A percentile compares a stretch with the other conserved stretches of the same genome.
These are phyloP conservation scores for Lactifluus pinguis DNA, from an alignment of 768 basidiomycete genomes.

Conservation along the genomic window DNA sequence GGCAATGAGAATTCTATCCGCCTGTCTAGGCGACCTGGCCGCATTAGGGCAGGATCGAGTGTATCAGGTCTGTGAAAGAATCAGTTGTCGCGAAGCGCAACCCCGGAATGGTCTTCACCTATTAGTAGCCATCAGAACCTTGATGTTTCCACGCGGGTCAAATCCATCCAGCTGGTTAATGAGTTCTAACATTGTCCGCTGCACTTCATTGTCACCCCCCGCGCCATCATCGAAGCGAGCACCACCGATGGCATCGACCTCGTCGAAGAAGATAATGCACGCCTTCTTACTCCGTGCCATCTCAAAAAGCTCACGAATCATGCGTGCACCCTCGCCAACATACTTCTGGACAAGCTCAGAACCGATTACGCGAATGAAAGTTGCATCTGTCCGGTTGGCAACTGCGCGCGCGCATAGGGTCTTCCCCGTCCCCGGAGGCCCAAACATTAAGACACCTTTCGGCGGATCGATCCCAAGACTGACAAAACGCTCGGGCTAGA, in stretches of 20 bases:
- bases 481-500: slow-evolving; percentile 95
- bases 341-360: slow-evolving; percentile 99
- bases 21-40: slow-evolving; percentile 93
- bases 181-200: slow-evolving; percentile 97
- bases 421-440: slow-evolving; percentile 97
- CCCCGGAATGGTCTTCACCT: slow-evolving; percentile 40
- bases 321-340: slow-evolving; percentile 96
- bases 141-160: slow-evolving; percentile 98
- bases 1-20: slow-evolving; percentile 96
- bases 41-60: slow-evolving; percentile 89
- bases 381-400: slow-evolving; percentile 96
- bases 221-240: slow-evolving; percentile 98
- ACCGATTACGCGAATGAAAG: slow-evolving; percentile 98
- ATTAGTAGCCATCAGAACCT: slow-evolving; percentile 99
- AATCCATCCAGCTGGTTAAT: slow-evolving; percentile 99
- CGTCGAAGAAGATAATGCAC: slow-evolving; percentile 99
- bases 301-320: slow-evolving; percentile 98
- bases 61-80: slow-evolving; percentile 76
- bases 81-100: slow-evolving; percentile 1
- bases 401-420: slow-evolving; percentile 97
- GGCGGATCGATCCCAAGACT: slow-evolving; percentile 98
- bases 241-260: slow-evolving; percentile 97
- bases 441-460: slow-evolving; percentile 93
- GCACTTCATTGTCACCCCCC: slow-evolving; percentile 98
- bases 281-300: slow-evolving; percentile 99